Base-by-base conservation (phyloP, 306 rosid species). In the Glycine latifolia region DNA sequence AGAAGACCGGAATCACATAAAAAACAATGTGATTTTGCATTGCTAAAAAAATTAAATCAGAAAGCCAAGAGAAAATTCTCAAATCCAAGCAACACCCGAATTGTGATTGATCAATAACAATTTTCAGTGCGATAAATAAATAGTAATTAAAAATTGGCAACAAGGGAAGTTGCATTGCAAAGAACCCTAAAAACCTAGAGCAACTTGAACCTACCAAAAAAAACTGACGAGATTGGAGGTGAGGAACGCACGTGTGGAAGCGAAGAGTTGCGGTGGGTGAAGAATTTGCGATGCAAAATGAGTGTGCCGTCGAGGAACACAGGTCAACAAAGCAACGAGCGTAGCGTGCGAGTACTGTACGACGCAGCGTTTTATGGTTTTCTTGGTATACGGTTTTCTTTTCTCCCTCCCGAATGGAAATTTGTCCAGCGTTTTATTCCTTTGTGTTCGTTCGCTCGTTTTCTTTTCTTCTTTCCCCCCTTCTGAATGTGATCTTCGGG, bases 151-250 rank as follows among this genome's bases (percentile, higher is more conserved):
- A 13, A 47, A 54, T 46, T 46, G 9, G 50, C 44, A 67, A 55
- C 71, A 26, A 47, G 5, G 33, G 26, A 48, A 76, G 54, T 62
- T 50, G 67, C 82, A 50, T n/a, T 77, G 67, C 11, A 9, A 15
- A 14, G 59, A 83, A 78, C 83, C 86, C 86, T 83, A 83, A 71
- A 52, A 78, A 78, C 68, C 62, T 31, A 37, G 71, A 71, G 35
- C 78, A 39, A 50, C 15, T 8, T 31, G n/a, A 0, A 31, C 48
- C 31, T 26, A 26, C 31, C 31, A 26, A 16, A 10, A 8, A 35
- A n/a, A 16, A n/a, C 26, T 8, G 6, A 65, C 7, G 8, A 41
- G 60, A 61, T 35, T 37, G 71, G 47, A 62, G 67, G 11, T 61
- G 5, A 80, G 50, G 63, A 16, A 47, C 71, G 67, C 37, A 69